Evolutionary conservation across 495 filamentous ascomycete species (phyloP).

Genomic region (Bombardia bombarda): DNA sequence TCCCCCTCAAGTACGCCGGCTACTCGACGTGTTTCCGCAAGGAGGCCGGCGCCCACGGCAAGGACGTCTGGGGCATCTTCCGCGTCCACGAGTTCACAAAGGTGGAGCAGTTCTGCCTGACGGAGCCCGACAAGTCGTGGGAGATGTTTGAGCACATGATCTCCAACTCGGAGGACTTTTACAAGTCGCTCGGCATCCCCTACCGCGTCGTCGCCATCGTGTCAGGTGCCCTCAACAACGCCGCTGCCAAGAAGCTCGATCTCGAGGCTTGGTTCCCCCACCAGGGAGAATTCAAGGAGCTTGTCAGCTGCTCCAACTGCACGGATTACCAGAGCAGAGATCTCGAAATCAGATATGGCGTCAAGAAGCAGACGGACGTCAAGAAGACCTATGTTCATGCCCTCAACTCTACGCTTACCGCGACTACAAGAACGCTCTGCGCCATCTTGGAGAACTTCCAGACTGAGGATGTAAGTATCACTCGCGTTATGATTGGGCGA

Average conservation of each 20-base stretch:
- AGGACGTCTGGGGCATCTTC: constrained; percentile 98
- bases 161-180: constrained; percentile 81
- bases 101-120: constrained; percentile 89
- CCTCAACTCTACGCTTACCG: constrained; percentile 85
- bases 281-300: constrained; percentile 85
- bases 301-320: constrained; percentile 94
- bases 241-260: constrained; percentile 90
- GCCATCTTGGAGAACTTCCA: constrained; percentile 97
- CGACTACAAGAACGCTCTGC: constrained; percentile 89
- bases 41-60: constrained; percentile 86
- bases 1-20: constrained; percentile 83
- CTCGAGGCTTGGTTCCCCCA: constrained; percentile 93
- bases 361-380: constrained; percentile 36
- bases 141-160: constrained; percentile 92
- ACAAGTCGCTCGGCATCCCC: constrained; percentile 78
- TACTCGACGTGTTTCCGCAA: constrained; percentile 93
- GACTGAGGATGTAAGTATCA: constrained; percentile 60
- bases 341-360: constrained; percentile 57
- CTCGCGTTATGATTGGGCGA: too few relatives aligned
- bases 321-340: constrained; percentile 90
- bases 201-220: constrained; percentile 91
- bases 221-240: constrained; percentile 76
- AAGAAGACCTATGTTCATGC: constrained; percentile 94
- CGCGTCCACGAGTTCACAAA: constrained; percentile 98
- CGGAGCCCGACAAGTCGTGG: constrained; percentile 93